phyloP scores from a whole-genome alignment of 176 grass and related monocot species.

The Melocanna baccifera region DNA sequence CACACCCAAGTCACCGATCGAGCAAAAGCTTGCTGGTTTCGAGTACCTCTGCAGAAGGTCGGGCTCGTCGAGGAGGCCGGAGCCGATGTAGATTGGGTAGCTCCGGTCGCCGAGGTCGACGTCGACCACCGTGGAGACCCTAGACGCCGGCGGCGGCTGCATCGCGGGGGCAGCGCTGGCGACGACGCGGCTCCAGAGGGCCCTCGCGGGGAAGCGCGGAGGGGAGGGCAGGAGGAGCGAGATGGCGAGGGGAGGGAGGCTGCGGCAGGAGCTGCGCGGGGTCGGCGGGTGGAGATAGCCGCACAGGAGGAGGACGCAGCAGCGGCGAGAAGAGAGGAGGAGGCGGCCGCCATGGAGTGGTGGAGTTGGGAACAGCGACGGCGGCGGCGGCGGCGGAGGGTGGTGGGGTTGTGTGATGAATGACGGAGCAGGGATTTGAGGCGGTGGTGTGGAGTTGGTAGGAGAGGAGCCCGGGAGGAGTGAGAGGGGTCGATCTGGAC shows the following conservation, averaged over 20 bases:
- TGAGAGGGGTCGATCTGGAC: not conserved
- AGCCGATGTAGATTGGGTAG: conserved; percentile 95
- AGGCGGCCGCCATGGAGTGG: conserved; percentile 30
- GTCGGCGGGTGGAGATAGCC: conserved; percentile 16
- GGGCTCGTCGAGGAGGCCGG: conserved; percentile 75
- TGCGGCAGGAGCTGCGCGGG: not conserved
- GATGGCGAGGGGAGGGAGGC: conserved; percentile 28
- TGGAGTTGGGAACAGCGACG: not conserved
- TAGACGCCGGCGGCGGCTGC: conserved; percentile 53
- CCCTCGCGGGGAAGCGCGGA: conserved; percentile 17
- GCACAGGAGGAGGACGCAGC: conserved; percentile 17
- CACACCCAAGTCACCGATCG: not conserved
- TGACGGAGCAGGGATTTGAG: conserved; percentile 32
- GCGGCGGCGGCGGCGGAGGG: not conserved
- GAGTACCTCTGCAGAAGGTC: conserved; percentile 86
- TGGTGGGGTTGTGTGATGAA: not conserved
- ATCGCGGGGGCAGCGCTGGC: conserved; percentile 51
- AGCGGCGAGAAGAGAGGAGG: conserved; percentile 29
- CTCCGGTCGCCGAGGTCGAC: conserved; percentile 92
- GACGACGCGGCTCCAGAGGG: conserved; percentile 27
- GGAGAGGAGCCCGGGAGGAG: not conserved
- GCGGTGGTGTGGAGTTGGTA: conserved; percentile 40
- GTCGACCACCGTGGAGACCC: conserved; percentile 70
- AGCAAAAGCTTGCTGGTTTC: not conserved
- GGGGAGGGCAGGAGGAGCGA: not conserved